Percentiles rank a stretch among this genome's conserved stretches.
These are phyloP conservation scores for Candida sp. DNA, from an alignment of 1,139 yeast species.

Conservation along the genomic window DNA sequence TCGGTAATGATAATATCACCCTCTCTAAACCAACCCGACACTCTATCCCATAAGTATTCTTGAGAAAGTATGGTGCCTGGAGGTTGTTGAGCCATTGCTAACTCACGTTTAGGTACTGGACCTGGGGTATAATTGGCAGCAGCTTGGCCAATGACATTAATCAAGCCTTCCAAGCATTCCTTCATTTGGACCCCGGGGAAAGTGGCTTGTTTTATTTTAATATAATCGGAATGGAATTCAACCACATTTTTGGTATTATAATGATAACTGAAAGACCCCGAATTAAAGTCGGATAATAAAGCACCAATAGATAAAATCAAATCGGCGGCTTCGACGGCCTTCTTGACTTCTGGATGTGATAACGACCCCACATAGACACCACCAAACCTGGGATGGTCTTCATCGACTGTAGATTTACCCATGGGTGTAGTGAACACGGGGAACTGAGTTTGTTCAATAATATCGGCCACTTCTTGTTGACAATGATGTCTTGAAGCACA, in stretches of 20 bases:
- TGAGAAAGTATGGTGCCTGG: constrained; percentile 48
- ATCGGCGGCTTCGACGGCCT: constrained; percentile 75
- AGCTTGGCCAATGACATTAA: constrained; percentile 33
- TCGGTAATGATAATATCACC: constrained; percentile 84
- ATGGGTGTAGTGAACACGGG: constrained; percentile 87
- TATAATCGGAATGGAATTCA: constrained; percentile 86
- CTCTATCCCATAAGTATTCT: constrained; percentile 79
- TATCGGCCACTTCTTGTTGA: constrained; percentile 55
- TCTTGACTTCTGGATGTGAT: constrained; percentile 73
- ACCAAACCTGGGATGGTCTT: constrained; percentile 63
- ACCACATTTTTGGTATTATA: constrained; percentile 78
- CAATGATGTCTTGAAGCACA: constrained; percentile 81
- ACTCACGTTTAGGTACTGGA: constrained; percentile 44
- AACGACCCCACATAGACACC: constrained; percentile 89
- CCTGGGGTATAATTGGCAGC: constrained; percentile 35
- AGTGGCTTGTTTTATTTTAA: constrained; percentile 71
- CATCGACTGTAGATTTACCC: constrained; percentile 85
- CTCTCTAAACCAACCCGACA: constrained; percentile 70
- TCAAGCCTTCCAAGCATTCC: constrained; percentile 53
- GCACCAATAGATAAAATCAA: constrained; percentile 79
- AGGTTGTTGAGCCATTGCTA: constrained; percentile 25
- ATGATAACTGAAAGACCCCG: constrained; percentile 85
- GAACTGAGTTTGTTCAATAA: constrained; percentile 71
- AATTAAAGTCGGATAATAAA: constrained; percentile 81
- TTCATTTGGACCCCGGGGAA: constrained; percentile 84